Evolutionary conservation across 2,329 filamentous ascomycete species (phyloP).

Genomic region (Diaporthe vexans): DNA sequence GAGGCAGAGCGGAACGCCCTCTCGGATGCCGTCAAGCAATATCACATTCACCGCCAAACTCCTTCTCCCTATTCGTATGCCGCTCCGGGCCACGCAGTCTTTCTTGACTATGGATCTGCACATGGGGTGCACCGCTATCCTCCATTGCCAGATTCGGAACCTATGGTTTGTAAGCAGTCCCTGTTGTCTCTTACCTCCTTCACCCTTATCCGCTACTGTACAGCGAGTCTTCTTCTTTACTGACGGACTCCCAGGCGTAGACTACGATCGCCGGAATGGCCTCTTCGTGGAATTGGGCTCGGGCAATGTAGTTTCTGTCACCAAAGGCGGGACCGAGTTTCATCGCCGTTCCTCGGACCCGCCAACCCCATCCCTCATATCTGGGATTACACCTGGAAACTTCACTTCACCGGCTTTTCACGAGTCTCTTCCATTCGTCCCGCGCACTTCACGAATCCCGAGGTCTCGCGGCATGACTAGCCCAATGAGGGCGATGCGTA

Average conservation of each 20-base stretch:
- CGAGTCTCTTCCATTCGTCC: background rate
- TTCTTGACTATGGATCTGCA: conserved; percentile 37
- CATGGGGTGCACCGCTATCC: conserved; percentile 40
- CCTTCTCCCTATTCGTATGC: conserved; percentile 36
- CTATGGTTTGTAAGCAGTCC: conserved; percentile 36
- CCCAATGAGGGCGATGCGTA: conserved; percentile 34
- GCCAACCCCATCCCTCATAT: conserved; percentile 11
- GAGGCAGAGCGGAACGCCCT: conserved; percentile 27
- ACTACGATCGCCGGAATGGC: conserved; percentile 34
- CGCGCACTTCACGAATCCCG: conserved; percentile 34
- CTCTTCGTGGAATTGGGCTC: conserved; percentile 39
- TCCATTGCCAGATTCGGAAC: conserved; percentile 39
- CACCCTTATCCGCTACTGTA: background rate
- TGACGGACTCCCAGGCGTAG: conserved; percentile 12
- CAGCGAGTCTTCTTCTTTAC: background rate
- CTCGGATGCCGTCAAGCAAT: background rate
- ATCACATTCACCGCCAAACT: conserved; percentile 39
- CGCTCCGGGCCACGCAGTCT: conserved; percentile 37
- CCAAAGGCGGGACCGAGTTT: conserved; percentile 21
- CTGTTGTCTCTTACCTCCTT: background rate
- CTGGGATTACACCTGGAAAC: background rate
- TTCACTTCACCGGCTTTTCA: conserved; percentile 5
- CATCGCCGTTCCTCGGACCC: conserved; percentile 13
- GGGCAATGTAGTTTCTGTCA: conserved; percentile 38
- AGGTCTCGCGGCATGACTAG: background rate